These are phyloP conservation scores for Byssoonygena ceratinophila DNA, from an alignment of 2,329 filamentous ascomycete genomes.

Conservation along the genomic window DNA sequence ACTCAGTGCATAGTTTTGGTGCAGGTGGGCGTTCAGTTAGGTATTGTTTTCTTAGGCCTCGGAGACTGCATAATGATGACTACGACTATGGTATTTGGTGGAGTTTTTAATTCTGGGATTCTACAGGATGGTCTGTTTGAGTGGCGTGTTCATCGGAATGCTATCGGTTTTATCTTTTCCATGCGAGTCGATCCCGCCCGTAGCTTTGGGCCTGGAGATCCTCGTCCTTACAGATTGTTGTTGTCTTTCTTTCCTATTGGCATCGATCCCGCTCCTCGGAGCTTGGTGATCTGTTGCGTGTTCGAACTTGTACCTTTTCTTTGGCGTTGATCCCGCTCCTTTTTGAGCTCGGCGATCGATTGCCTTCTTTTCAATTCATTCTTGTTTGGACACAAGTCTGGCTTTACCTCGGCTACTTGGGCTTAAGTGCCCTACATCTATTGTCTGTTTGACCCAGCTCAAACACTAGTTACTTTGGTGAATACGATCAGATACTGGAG, in stretches of 20 bases:
- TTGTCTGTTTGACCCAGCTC: neutral
- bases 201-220: conserved; percentile 1
- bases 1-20: conserved; percentile 4
- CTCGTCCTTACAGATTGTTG: neutral
- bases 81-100: conserved; percentile 4
- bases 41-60: neutral
- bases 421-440: neutral
- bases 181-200: neutral
- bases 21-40: neutral
- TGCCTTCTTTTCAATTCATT: neutral
- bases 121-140: neutral
- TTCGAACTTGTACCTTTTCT: neutral
- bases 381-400: neutral
- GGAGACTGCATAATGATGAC: conserved; percentile 1
- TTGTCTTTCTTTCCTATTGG: neutral
- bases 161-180: neutral
- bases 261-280: neutral
- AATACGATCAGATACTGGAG: neutral
- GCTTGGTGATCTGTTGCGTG: neutral
- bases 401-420: neutral
- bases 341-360: neutral
- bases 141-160: neutral
- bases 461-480: neutral
- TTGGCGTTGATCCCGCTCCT: neutral
- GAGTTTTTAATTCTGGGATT: neutral